Evolutionary conservation across 495 filamentous ascomycete species (phyloP), one percentile per base, ranked within the genome.

Genomic region (Hypoxylon rickii): DNA sequence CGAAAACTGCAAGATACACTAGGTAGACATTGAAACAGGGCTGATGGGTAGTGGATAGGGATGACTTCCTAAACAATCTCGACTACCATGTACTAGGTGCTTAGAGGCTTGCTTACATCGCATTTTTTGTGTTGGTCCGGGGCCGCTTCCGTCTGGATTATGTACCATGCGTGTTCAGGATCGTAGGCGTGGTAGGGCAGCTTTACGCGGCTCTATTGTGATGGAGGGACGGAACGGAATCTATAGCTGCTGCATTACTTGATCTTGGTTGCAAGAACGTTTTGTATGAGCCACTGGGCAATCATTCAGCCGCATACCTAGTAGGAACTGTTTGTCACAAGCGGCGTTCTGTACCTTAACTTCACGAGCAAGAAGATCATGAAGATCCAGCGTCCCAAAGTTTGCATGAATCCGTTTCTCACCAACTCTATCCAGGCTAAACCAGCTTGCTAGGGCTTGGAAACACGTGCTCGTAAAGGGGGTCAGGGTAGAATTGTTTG

Each of bases 391-490:
- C 44, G 52, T 40, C 36, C 52, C 53, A 62, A 41, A 49, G 19
- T 57, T 29, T n/a, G 39, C 52, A 40, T 21, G 40, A 44, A 45
- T 20, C 29, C 16, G 53, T 63, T 46, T 63, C 59, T 50, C 39
- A 37, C 31, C 39, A 55, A 20, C 44, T 40, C 6, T 48, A 48
- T 37, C 29, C 31, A 31, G 16, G 40, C 34, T 34, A 16, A 57
- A 37, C 16, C 33, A 48, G 39, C 32, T 53, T 40, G 43, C 13
- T 55, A 51, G 58, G 34, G 47, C 40, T 42, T 42, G 22, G n/a
- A 51, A 52, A 53, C 59, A 63, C 59, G 59, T 63, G 59, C 53
- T 44, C 49, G 7, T 33, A 12, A 15, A 32, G 44, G 20, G 20
- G 31, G 26, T 20, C 33, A 46, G 36, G 36, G 20, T 39, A 18